Conservation (phyloP, 306 rosid species). For the Sophora flavescens region DNA sequence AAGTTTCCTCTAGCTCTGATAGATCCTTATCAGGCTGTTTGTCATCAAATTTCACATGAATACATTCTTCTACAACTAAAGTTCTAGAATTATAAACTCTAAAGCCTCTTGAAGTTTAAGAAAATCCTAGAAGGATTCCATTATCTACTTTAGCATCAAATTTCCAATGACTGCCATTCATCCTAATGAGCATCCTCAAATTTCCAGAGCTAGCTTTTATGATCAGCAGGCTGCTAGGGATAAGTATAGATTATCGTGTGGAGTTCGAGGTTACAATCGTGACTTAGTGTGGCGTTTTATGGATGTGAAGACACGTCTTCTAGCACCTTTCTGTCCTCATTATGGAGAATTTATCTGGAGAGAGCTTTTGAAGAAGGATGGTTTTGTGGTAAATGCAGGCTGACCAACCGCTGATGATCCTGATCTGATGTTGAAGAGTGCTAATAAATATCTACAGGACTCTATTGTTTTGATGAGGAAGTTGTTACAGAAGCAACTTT, state of each 20-base stretch:
- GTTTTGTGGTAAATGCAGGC: slow-evolving; percentile 86
- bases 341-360: slow-evolving; percentile 91
- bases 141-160: no score
- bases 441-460: slow-evolving; percentile 88
- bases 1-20: no score
- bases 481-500: slow-evolving; percentile 85
- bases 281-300: slow-evolving; percentile 79
- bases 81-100: no score
- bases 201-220: slow-evolving; percentile 89
- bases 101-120: no score
- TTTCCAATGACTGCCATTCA: no score
- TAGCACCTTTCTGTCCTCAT: slow-evolving; percentile 93
- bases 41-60: no score
- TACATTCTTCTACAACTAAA: no score
- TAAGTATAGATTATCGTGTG: slow-evolving; percentile 74
- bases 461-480: slow-evolving; percentile 83
- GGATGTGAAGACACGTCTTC: slow-evolving; percentile 92
- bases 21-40: no score
- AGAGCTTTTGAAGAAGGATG: slow-evolving; percentile 79
- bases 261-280: slow-evolving; percentile 69
- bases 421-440: slow-evolving; percentile 73
- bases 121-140: no score
- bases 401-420: slow-evolving; percentile 84
- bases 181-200: no score
- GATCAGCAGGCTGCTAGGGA: slow-evolving; percentile 93